These are phyloP conservation scores for Apodospora peruviana DNA, from an alignment of 495 filamentous ascomycete genomes.

Conservation along the genomic window DNA sequence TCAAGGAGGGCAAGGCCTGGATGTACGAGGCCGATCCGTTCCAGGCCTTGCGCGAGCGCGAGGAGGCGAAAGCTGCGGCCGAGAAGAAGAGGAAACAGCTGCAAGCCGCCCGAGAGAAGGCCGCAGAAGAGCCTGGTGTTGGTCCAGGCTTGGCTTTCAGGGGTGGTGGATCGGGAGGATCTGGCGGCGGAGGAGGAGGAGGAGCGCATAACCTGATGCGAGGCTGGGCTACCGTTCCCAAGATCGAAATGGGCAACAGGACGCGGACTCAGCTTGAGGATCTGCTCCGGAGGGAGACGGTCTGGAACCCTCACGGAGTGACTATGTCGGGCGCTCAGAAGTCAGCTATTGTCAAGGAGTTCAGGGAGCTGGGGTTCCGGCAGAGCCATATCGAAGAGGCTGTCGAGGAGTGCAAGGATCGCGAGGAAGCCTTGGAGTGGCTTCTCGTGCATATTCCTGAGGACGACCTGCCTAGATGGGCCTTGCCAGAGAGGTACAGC, in stretches of 20 bases:
- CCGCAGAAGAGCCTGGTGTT: conserved; percentile 49
- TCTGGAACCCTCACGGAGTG: conserved; percentile 80
- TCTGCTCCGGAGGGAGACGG: conserved; percentile 64
- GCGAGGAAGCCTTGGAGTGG: conserved; percentile 89
- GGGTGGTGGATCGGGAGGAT: conserved; percentile 23
- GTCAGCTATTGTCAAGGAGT: conserved; percentile 61
- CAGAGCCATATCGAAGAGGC: conserved; percentile 87
- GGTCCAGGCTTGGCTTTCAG: conserved; percentile 26
- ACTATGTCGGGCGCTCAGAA: conserved; percentile 54
- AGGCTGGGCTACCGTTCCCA: conserved; percentile 80
- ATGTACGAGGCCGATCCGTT: conserved; percentile 97
- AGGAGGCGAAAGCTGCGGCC: conserved; percentile 62
- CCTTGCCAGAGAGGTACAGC: conserved; percentile 81
- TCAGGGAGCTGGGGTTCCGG: conserved; percentile 73
- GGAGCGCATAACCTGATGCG: conserved; percentile 41
- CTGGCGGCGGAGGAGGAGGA: conserved; percentile 10
- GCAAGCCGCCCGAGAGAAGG: conserved; percentile 57
- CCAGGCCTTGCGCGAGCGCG: conserved; percentile 66
- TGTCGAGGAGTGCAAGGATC: conserved; percentile 76
- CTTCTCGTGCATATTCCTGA: conserved; percentile 93
- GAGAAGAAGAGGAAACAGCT: conserved; percentile 66
- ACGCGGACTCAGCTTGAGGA: conserved; percentile 72
- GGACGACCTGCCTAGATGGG: conserved; percentile 87
- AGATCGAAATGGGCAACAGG: conserved; percentile 83
- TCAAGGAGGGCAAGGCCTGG: conserved; percentile 72